phyloP scores from a whole-genome alignment of 2,329 filamentous ascomycete genomes.

The Fonsecaea monophora region DNA sequence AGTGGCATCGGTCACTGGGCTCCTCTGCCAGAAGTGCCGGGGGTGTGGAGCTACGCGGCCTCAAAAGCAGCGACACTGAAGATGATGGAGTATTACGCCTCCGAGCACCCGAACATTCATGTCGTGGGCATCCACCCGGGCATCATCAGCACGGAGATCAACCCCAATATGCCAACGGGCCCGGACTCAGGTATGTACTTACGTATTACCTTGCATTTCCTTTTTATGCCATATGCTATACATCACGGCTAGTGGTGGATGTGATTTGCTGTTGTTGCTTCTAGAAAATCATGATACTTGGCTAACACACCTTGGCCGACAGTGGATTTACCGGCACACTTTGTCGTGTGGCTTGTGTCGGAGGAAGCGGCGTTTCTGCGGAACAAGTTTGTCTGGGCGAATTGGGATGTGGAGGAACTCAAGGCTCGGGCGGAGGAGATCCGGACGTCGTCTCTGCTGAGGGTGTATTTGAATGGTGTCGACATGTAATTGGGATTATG shows the following conservation, averaged over 20 bases:
- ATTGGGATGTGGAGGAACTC: conserved; percentile 61
- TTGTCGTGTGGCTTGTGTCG: conserved; percentile 54
- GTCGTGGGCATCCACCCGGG: conserved; percentile 56
- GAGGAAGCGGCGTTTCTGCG: conserved; percentile 56
- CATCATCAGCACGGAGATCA: conserved; percentile 22
- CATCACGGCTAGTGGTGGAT: too few relatives aligned
- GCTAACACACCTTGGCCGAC: conserved; percentile 17
- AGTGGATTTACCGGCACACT: conserved; percentile 54
- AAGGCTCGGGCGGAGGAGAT: conserved; percentile 50
- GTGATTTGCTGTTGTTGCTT: too few relatives aligned
- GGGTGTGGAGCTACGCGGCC: conserved; percentile 4
- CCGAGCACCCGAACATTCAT: neutral
- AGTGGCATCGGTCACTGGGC: neutral
- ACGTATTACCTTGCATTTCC: too few relatives aligned
- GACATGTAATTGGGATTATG: conserved; percentile 13
- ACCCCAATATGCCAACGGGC: neutral
- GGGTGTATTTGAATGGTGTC: conserved; percentile 25
- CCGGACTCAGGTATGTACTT: conserved; percentile 7
- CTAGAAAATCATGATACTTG: too few relatives aligned
- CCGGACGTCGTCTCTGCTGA: conserved; percentile 23
- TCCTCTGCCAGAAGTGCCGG: conserved; percentile 1
- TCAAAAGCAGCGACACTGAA: neutral
- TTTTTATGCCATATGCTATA: conserved; percentile 1
- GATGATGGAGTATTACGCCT: neutral
- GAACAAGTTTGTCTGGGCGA: conserved; percentile 56